Percentiles rank a stretch among this genome's conserved stretches.
phyloP scores from a whole-genome alignment of 2,329 filamentous ascomycete genomes.

The Zymoseptoria tritici region DNA sequence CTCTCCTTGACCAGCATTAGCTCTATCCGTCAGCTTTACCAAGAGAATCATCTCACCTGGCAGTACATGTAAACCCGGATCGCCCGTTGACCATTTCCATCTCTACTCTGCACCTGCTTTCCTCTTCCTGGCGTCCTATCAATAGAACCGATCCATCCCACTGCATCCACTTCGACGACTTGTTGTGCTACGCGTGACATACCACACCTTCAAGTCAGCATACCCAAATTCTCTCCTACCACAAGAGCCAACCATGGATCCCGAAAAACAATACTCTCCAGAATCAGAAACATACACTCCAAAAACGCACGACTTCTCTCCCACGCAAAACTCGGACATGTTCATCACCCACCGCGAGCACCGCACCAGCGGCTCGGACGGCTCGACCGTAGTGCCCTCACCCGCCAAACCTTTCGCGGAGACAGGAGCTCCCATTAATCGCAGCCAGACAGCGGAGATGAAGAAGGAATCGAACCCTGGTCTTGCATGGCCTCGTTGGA shows the following conservation, averaged over 20 bases:
- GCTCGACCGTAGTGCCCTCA: conserved; percentile 3
- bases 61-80: not conserved
- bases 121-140: not conserved
- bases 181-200: not conserved
- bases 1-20: not conserved
- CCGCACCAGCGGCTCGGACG: conserved; percentile 9
- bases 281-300: not conserved
- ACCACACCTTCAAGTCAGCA: not conserved
- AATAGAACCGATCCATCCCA: not conserved
- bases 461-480: conserved; percentile 26
- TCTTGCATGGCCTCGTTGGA: conserved; percentile 48
- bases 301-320: not conserved
- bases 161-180: not conserved
- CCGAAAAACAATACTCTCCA: not conserved
- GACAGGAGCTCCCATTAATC: conserved; percentile 24
- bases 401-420: conserved; percentile 9
- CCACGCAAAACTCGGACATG: conserved; percentile 7
- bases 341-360: conserved; percentile 18
- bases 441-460: conserved; percentile 21
- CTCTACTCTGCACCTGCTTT: not conserved
- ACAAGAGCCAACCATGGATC: not conserved
- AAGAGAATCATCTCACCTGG: not conserved
- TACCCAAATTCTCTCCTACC: not conserved
- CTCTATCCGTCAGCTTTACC: not conserved
- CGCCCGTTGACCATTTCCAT: not conserved